Base-by-base conservation (phyloP, 352 stramenopile genomes). In the Pythium brachiatum region DNA sequence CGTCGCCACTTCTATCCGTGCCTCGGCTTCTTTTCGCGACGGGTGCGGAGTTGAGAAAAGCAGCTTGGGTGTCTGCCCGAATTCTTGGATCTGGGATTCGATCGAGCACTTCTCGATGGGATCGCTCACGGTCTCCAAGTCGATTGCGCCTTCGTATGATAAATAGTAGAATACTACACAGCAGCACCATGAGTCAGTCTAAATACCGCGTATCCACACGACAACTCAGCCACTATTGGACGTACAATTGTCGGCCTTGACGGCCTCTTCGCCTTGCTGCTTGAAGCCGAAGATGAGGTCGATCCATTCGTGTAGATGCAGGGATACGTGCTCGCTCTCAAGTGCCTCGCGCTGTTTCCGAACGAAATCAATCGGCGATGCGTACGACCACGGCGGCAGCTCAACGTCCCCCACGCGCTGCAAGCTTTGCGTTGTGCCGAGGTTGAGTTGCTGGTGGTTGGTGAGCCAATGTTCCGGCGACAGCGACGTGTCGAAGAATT, bases 231-330 rank as follows among this genome's bases (percentile, higher is more conserved):
- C 23, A 55, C 7, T 11, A n/a, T 7, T 11, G 2, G 18, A 63
- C 62, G 21, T 44, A 69, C 62, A 48, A 75, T 98, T 98, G 61
- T 97, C 62, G 9, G 84, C 83, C 44, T 61, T 89, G 70, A 48
- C 95, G 76, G 94, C 96, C 57, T 96, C 83, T 6, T 88, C 76
- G 12, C 97, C 97, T 76, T 97, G 92, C 72, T 99, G 96, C 65
- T 98, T 98, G 73, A 83, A 96, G 29, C 97, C 97, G 68, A 99
- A 99, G 34, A 99, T 98, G 25, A 99, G 81, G 72, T 99, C 96
- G 64, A 99, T 98, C 97, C 97, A 99, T 59, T 98, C 81, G 52
- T 98, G 94, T 12, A 99, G 63, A 73, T 98, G 92, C 47, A 90
- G 68, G 29, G 94, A 98, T 21, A 98, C 97, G 66, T 98, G 89